phyloP scores from a whole-genome alignment of 2,329 filamentous ascomycete species.

The Trichoderma harzianum region DNA sequence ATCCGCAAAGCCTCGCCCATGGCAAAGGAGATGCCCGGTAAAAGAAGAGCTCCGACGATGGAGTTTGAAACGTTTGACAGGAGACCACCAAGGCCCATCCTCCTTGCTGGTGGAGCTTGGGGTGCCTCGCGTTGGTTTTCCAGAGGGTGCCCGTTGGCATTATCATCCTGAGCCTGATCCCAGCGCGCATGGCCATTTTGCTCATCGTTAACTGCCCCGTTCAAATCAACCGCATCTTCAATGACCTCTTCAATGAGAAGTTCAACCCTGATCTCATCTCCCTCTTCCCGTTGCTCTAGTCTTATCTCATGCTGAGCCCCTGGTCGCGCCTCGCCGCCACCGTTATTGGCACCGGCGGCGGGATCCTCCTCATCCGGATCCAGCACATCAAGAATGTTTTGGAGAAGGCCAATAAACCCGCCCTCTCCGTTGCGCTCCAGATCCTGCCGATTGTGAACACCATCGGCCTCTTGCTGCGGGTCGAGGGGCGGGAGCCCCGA shows the following conservation, averaged over 20 bases:
- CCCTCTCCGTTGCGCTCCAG: constrained; percentile 27
- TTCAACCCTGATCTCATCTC: constrained; percentile 32
- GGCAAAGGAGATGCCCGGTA: constrained; percentile 75
- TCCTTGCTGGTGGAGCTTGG: constrained; percentile 34
- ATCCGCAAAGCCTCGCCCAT: constrained; percentile 73
- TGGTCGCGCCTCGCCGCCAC: background rate
- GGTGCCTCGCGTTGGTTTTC: constrained; percentile 33
- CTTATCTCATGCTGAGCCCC: background rate
- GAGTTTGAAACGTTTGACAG: constrained; percentile 46
- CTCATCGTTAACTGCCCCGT: background rate
- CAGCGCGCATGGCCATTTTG: background rate
- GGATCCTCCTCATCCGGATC: constrained; percentile 33
- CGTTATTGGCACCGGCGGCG: constrained; percentile 13
- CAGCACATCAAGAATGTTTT: constrained; percentile 36
- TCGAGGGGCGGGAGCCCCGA: constrained; percentile 37
- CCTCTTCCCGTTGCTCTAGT: constrained; percentile 19
- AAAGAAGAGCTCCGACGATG: constrained; percentile 60
- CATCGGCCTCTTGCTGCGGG: constrained; percentile 23
- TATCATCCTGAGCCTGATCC: constrained; percentile 1
- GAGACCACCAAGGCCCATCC: constrained; percentile 35
- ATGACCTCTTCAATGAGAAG: constrained; percentile 34
- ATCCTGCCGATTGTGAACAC: constrained; percentile 22
- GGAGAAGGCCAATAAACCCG: constrained; percentile 35
- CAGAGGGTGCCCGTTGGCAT: constrained; percentile 21
- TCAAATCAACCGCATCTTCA: constrained; percentile 24